Conservation (phyloP, 768 basidiomycete genomes). For the Naematelia encephala region DNA sequence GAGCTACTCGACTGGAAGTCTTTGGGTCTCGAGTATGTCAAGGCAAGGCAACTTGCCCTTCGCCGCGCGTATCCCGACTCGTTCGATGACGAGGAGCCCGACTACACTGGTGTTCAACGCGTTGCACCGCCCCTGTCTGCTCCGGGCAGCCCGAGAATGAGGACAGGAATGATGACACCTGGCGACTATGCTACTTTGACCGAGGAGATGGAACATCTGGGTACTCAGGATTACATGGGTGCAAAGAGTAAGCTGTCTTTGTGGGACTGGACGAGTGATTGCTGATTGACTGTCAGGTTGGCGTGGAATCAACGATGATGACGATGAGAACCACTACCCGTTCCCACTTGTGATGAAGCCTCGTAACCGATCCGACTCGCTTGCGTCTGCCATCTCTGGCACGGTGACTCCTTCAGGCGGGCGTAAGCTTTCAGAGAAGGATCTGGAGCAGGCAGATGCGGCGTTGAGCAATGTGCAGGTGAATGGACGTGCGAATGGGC, state of each 20-base stretch:
- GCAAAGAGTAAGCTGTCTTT: slow-evolving; percentile 61
- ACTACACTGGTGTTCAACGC: slow-evolving; percentile 65
- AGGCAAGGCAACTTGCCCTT: slow-evolving; percentile 85
- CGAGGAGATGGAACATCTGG: slow-evolving; percentile 77
- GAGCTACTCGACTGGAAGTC: slow-evolving; percentile 95
- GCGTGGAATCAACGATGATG: slow-evolving; percentile 60
- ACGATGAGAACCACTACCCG: slow-evolving; percentile 59
- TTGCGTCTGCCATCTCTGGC: slow-evolving; percentile 67
- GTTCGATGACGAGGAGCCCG: slow-evolving; percentile 63
- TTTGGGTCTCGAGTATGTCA: slow-evolving; percentile 92
- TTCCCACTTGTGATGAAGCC: slow-evolving; percentile 53
- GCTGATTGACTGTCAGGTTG: slow-evolving; percentile 45
- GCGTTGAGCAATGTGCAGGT: slow-evolving; percentile 58
- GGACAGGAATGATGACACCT: slow-evolving; percentile 78
- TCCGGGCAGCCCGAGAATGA: slow-evolving; percentile 81
- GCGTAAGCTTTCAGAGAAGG: slow-evolving; percentile 78
- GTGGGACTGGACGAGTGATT: background rate
- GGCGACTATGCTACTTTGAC: slow-evolving; percentile 46
- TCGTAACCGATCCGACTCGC: slow-evolving; percentile 49
- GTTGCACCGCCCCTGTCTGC: slow-evolving; percentile 64
- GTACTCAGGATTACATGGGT: slow-evolving; percentile 58
- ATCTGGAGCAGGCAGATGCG: slow-evolving; percentile 80
- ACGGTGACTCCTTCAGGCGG: slow-evolving; percentile 79
- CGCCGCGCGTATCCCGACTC: slow-evolving; percentile 92
- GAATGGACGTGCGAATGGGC: slow-evolving; percentile 35